Conservation (phyloP, 2,329 filamentous ascomycete species). For the Lecanosticta acicola region DNA sequence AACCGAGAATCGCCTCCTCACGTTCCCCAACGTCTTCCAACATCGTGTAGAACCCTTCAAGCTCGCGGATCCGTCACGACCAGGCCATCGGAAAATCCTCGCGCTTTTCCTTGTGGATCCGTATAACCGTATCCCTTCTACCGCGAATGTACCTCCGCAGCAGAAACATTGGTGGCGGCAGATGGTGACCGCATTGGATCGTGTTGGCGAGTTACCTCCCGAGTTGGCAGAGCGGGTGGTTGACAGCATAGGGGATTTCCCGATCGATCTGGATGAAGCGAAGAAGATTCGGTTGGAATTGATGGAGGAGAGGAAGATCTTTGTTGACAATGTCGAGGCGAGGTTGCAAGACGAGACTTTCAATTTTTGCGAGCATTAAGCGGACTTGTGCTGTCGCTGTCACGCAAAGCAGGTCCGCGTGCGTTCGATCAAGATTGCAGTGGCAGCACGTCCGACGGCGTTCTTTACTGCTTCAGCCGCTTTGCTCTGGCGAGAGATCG, state of each 20-base stretch:
- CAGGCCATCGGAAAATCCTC: constrained; percentile 53
- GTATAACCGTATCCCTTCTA: constrained; percentile 46
- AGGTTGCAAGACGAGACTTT: constrained; percentile 19
- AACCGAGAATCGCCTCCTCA: constrained; percentile 45
- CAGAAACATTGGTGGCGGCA: constrained; percentile 41
- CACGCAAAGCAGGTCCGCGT: too few species aligned
- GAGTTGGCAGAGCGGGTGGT: constrained; percentile 29
- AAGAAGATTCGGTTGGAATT: constrained; percentile 24
- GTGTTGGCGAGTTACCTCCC: constrained; percentile 20
- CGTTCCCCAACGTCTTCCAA: constrained; percentile 53
- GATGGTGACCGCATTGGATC: constrained; percentile 15
- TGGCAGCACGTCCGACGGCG: too few species aligned
- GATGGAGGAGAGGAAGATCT: constrained; percentile 29
- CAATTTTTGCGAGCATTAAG: constrained; percentile 30
- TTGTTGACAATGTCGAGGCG: constrained; percentile 15
- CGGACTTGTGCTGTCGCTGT: too few species aligned
- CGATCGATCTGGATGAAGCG: constrained; percentile 26
- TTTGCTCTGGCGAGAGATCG: too few species aligned
- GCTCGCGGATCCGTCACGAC: constrained; percentile 45
- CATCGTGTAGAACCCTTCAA: constrained; percentile 49
- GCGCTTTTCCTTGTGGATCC: constrained; percentile 58
- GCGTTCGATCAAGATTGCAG: too few species aligned
- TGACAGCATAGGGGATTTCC: constrained; percentile 25
- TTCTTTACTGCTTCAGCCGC: too few species aligned
- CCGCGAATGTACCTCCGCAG: constrained; percentile 49